Evolutionary conservation across 345 rosid genomes (phyloP).

Genomic region (Populus ilicifolia): DNA sequence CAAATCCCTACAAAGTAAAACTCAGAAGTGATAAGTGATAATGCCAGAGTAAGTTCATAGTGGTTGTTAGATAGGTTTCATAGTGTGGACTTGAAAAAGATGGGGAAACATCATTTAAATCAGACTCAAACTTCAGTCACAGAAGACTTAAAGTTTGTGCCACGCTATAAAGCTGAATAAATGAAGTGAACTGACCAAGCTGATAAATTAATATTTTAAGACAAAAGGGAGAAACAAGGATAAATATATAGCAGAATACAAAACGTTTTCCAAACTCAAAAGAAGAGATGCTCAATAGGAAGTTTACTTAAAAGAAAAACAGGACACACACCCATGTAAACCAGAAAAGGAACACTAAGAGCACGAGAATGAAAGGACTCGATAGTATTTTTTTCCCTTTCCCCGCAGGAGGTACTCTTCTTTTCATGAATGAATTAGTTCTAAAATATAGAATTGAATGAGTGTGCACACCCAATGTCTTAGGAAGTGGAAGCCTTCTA

Average conservation of each 20-base stretch:
- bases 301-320: neutral
- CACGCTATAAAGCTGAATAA: neutral
- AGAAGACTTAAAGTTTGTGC: neutral
- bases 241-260: neutral
- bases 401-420: neutral
- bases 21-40: neutral
- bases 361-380: neutral
- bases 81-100: neutral
- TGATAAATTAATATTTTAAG: neutral
- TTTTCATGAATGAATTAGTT: neutral
- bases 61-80: too few relatives aligned
- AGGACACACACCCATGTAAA: neutral
- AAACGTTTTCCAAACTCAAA: neutral
- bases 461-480: neutral
- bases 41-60: neutral
- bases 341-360: neutral
- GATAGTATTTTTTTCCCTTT: neutral
- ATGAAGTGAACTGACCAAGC: neutral
- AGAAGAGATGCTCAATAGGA: neutral
- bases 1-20: constrained; percentile 59
- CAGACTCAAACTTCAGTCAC: neutral
- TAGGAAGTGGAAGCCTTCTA: neutral
- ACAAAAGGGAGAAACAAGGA: neutral
- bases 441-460: neutral
- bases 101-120: neutral